Conservation (phyloP, 2,329 filamentous ascomycete species). For the Ascochyta koolunga region DNA sequence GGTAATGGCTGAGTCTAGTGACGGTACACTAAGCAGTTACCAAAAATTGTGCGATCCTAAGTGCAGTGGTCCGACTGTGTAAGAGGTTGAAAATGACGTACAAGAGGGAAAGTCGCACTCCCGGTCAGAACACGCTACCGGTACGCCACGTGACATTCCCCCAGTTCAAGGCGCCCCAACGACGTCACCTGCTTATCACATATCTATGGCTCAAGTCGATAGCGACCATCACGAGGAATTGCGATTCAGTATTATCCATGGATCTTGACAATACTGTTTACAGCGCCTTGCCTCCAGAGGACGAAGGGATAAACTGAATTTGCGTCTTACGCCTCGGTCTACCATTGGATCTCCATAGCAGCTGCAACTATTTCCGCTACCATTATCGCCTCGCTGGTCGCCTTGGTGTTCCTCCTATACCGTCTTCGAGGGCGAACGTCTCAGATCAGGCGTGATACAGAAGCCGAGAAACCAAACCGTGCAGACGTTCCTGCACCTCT, state of each 20-base stretch:
- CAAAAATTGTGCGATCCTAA: no score
- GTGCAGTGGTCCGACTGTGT: no score
- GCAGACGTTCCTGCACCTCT: conserved; percentile 3
- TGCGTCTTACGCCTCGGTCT: neutral
- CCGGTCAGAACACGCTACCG: neutral
- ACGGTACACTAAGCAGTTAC: no score
- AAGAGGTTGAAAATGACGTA: no score
- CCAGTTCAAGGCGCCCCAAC: neutral
- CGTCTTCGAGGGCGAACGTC: conserved; percentile 16
- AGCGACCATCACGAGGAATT: neutral
- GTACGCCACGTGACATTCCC: neutral
- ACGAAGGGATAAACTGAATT: no score
- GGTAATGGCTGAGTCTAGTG: no score
- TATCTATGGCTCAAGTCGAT: neutral
- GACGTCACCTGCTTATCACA: neutral
- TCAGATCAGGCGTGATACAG: conserved; percentile 11
- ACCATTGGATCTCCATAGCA: neutral
- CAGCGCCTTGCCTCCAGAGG: neutral
- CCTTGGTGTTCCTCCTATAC: conserved; percentile 3
- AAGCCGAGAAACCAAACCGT: conserved; percentile 15
- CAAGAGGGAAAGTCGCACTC: neutral
- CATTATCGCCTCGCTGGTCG: neutral
- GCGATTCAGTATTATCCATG: neutral
- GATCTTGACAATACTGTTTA: neutral
- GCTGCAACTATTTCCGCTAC: neutral